Percentiles rank a stretch among this genome's conserved stretches.
Evolutionary conservation across 2,329 filamentous ascomycete genomes (phyloP).

Genomic region (Verticillium dahliae): DNA sequence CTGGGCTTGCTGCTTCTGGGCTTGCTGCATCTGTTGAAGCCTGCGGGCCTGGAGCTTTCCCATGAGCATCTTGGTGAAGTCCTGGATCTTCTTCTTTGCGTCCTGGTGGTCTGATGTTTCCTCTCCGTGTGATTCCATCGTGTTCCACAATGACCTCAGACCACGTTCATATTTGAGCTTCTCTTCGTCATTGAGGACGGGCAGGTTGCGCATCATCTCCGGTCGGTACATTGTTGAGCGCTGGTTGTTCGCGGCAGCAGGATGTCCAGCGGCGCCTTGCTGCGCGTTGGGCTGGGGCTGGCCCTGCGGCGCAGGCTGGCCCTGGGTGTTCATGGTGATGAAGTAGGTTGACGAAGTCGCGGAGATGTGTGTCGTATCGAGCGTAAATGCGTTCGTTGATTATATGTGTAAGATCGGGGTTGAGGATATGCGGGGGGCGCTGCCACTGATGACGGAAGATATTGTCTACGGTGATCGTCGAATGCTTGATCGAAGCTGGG

Average conservation of each 20-base stretch:
- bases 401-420: not conserved
- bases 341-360: not conserved
- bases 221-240: conserved; percentile 40
- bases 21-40: conserved; percentile 26
- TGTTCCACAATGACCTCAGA: conserved; percentile 45
- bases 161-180: conserved; percentile 54
- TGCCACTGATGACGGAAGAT: not conserved
- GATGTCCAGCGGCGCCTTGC: conserved; percentile 15
- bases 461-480: not conserved
- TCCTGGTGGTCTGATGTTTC: conserved; percentile 41
- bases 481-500: not conserved
- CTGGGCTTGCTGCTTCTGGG: conserved; percentile 19
- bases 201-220: conserved; percentile 43
- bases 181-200: conserved; percentile 46
- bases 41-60: conserved; percentile 38
- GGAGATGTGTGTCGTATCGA: not conserved
- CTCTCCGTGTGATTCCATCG: conserved; percentile 39
- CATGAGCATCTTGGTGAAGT: conserved; percentile 53
- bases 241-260: conserved; percentile 15
- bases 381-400: no score
- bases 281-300: conserved; percentile 13
- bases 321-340: conserved; percentile 11
- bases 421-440: not conserved
- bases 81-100: conserved; percentile 50
- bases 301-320: conserved; percentile 14